Conservation (phyloP, 2,329 filamentous ascomycete genomes). For the Rutstroemia sp. region DNA sequence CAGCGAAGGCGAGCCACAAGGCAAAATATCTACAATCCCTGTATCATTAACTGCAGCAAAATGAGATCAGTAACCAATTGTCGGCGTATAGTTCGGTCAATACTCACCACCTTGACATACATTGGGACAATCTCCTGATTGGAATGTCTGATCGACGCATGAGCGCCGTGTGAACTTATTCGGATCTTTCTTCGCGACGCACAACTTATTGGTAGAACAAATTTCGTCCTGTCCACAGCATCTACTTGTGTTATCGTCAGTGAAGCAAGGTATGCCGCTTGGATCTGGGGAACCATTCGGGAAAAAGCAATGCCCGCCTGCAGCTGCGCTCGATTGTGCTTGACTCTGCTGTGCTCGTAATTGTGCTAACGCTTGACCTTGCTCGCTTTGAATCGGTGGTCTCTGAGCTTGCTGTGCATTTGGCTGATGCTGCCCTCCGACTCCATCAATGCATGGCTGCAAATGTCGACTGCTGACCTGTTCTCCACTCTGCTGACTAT, state of each 20-base stretch:
- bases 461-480: background rate
- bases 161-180: slow-evolving; percentile 11
- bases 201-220: slow-evolving; percentile 16
- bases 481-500: background rate
- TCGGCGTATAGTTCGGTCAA: background rate
- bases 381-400: background rate
- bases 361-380: background rate
- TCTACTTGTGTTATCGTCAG: slow-evolving; percentile 8
- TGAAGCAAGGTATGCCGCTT: slow-evolving; percentile 14
- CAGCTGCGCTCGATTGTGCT: background rate
- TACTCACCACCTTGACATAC: slow-evolving; percentile 15
- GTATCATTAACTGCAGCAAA: slow-evolving; percentile 7
- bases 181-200: slow-evolving; percentile 10
- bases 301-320: slow-evolving; percentile 8
- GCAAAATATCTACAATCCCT: slow-evolving; percentile 6
- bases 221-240: slow-evolving; percentile 14
- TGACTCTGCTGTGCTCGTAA: background rate
- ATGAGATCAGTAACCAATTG: background rate
- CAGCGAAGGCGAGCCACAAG: slow-evolving; percentile 10
- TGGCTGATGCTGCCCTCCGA: too few species aligned
- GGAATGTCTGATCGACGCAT: slow-evolving; percentile 12
- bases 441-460: background rate
- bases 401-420: background rate
- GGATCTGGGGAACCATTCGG: slow-evolving; percentile 9
- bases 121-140: slow-evolving; percentile 12